These are phyloP conservation scores for Schoenoplectus tabernaemontani DNA, from an alignment of 202 grass and related monocot species.

Conservation along the genomic window DNA sequence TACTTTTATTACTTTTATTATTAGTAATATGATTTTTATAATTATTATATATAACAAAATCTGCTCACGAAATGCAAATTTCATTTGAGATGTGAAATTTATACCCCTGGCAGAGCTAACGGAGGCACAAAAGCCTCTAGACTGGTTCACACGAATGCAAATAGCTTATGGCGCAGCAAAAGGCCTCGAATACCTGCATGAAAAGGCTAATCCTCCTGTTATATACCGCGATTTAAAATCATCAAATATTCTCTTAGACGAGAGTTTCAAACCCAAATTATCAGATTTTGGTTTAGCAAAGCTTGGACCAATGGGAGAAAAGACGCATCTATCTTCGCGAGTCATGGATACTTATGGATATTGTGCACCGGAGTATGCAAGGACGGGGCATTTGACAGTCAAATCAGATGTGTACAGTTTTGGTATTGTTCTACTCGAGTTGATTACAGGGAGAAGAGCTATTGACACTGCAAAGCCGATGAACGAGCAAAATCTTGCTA, in stretches of 20 bases:
- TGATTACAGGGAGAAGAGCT: conserved; percentile 77
- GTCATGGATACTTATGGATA: conserved; percentile 91
- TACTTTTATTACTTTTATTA: no score
- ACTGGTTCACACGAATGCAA: conserved; percentile 83
- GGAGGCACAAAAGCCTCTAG: conserved; percentile 42
- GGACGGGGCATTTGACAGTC: conserved; percentile 55
- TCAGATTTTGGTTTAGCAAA: conserved; percentile 76
- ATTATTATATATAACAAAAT: no score
- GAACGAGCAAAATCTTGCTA: conserved; percentile 68
- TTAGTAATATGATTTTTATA: no score
- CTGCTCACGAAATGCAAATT: no score
- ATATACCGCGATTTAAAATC: conserved; percentile 88
- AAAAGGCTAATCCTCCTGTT: conserved; percentile 74
- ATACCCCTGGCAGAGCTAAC: conserved; percentile 32
- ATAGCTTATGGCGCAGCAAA: conserved; percentile 75
- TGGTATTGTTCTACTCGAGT: conserved; percentile 77
- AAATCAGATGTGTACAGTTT: conserved; percentile 96
- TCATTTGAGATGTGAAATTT: neutral
- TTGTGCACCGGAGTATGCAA: conserved; percentile 66
- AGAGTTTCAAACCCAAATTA: conserved; percentile 58
- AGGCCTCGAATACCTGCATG: conserved; percentile 88
- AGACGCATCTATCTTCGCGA: conserved; percentile 46
- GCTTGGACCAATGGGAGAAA: conserved; percentile 56
- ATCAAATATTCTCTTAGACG: conserved; percentile 64
- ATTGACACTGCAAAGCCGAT: conserved; percentile 60